Conservation (phyloP, 805 yeast genomes). For the Peterozyma xylosa region DNA sequence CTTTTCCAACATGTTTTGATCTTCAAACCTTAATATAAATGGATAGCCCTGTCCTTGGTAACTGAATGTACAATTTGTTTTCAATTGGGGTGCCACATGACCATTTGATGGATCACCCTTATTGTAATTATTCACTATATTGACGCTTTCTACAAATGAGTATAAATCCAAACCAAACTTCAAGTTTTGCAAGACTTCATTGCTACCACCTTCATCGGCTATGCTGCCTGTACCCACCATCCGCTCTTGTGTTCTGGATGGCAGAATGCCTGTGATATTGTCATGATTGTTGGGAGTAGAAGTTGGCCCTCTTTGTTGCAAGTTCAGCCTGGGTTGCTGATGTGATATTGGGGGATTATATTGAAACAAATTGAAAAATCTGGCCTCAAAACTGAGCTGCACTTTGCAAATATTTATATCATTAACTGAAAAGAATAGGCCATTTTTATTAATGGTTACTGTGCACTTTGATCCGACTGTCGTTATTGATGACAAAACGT, state of each 20-base stretch:
- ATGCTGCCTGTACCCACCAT: too few species aligned
- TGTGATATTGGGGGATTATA: constrained; percentile 11
- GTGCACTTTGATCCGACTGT: constrained; percentile 26
- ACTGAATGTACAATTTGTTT: constrained; percentile 40
- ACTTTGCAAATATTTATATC: constrained; percentile 34
- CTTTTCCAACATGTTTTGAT: constrained; percentile 45
- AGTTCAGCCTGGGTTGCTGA: too few species aligned
- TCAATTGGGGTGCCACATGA: constrained; percentile 1
- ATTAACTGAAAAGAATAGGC: constrained; percentile 42
- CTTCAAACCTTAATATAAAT: constrained; percentile 45
- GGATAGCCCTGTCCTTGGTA: constrained; percentile 44
- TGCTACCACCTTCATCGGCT: constrained; percentile 13
- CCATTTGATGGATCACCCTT: constrained; percentile 10
- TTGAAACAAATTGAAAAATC: constrained; percentile 25
- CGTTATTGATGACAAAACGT: constrained; percentile 33
- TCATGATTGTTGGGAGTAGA: too few species aligned
- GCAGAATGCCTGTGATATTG: too few species aligned
- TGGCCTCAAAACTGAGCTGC: constrained; percentile 27
- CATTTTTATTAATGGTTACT: constrained; percentile 35
- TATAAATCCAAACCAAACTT: constrained; percentile 34
- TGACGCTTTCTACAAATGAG: constrained; percentile 44
- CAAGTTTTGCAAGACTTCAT: constrained; percentile 10
- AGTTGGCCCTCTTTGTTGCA: too few species aligned
- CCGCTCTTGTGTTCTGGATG: too few species aligned
- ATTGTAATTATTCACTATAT: constrained; percentile 26